Percentiles rank a stretch among this genome's conserved stretches.
Conservation (phyloP, 306 rosid genomes). For the Coriaria nepalensis region DNA sequence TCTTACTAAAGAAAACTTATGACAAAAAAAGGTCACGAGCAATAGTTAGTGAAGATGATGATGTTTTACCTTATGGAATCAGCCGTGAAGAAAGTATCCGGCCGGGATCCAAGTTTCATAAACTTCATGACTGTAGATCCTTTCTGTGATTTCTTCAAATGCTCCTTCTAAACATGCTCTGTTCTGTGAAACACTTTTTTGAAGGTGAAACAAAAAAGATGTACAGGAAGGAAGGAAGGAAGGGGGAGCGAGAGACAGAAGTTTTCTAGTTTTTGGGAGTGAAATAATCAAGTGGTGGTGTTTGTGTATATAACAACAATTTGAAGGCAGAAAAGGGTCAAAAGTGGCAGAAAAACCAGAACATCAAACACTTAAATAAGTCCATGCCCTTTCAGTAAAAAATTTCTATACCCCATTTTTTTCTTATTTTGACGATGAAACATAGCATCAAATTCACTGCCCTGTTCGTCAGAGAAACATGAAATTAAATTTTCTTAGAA, state of each 20-base stretch:
- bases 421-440: slow-evolving; percentile 56
- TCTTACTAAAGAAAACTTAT: too few species aligned
- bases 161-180: slow-evolving; percentile 14
- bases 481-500: slow-evolving; percentile 18
- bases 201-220: too few species aligned
- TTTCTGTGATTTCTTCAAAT: slow-evolving; percentile 16
- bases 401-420: slow-evolving; percentile 35
- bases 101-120: slow-evolving; percentile 97
- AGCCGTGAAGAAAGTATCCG: slow-evolving; percentile 75
- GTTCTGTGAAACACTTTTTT: too few species aligned
- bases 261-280: background rate
- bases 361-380: slow-evolving; percentile 33
- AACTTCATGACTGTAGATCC: slow-evolving; percentile 68
- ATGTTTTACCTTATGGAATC: slow-evolving; percentile 61
- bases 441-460: slow-evolving; percentile 24
- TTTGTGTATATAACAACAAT: slow-evolving; percentile 28
- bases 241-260: too few species aligned
- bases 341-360: slow-evolving; percentile 43
- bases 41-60: too few species aligned
- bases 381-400: slow-evolving; percentile 65
- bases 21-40: too few species aligned
- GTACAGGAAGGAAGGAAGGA: too few species aligned
- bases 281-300: slow-evolving; percentile 27
- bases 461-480: too few species aligned
- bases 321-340: slow-evolving; percentile 25